These are phyloP conservation scores for Paraphoma chrysanthemicola DNA, from an alignment of 2,329 filamentous ascomycete species.

Conservation along the genomic window DNA sequence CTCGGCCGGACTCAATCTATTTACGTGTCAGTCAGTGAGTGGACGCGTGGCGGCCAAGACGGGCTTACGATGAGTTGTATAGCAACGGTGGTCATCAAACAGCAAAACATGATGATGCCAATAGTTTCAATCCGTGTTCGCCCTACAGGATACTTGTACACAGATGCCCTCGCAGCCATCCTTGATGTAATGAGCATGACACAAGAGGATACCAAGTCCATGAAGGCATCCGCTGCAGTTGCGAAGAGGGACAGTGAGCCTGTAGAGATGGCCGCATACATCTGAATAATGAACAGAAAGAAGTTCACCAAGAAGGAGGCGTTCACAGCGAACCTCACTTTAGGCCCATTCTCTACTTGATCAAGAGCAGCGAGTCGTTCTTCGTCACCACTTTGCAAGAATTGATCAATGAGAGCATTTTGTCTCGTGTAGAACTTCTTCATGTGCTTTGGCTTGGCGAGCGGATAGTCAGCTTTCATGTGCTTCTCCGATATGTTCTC, in stretches of 20 bases:
- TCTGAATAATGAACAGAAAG: constrained; percentile 64
- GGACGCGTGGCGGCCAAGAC: constrained; percentile 4
- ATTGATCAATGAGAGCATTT: constrained; percentile 53
- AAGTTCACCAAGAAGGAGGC: constrained; percentile 48
- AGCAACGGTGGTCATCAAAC: constrained; percentile 71
- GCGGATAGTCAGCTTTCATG: constrained; percentile 58
- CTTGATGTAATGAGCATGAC: constrained; percentile 68
- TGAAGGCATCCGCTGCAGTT: constrained; percentile 70
- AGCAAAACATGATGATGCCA: constrained; percentile 70
- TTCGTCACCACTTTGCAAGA: constrained; percentile 64
- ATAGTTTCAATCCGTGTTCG: constrained; percentile 69
- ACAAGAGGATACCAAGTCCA: constrained; percentile 69
- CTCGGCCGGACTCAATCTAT: constrained; percentile 62
- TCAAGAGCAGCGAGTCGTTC: constrained; percentile 61
- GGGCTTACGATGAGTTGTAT: constrained; percentile 64
- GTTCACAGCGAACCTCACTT: constrained; percentile 49
- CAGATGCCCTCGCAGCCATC: constrained; percentile 65
- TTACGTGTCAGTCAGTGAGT: constrained; percentile 39
- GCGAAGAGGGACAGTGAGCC: constrained; percentile 69
- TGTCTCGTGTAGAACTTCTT: constrained; percentile 53
- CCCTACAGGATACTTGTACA: constrained; percentile 69
- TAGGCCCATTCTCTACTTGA: constrained; percentile 55
- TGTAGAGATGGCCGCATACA: constrained; percentile 65
- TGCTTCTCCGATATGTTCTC: constrained; percentile 51
- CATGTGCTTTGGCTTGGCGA: constrained; percentile 44